These are phyloP conservation scores for Phytophthora pisi DNA, from an alignment of 352 stramenopile genomes.

Conservation along the genomic window DNA sequence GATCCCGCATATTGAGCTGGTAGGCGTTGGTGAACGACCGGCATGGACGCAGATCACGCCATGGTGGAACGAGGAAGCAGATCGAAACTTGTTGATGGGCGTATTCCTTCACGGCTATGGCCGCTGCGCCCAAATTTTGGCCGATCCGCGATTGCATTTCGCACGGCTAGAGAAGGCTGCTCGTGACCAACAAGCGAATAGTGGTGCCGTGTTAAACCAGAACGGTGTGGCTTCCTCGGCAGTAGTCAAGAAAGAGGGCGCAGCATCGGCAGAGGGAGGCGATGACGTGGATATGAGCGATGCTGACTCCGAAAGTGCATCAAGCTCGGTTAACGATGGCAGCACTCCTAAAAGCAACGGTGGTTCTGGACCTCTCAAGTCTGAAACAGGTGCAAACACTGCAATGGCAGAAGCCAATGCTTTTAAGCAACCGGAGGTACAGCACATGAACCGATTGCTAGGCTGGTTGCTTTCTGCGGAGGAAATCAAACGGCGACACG, in stretches of 20 bases:
- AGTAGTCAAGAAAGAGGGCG: conserved; percentile 26
- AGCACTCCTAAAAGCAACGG: conserved; percentile 36
- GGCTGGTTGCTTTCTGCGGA: conserved; percentile 87
- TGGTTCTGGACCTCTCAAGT: conserved; percentile 28
- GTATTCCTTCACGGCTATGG: conserved; percentile 89
- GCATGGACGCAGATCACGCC: conserved; percentile 83
- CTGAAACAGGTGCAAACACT: conserved; percentile 15
- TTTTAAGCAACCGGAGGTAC: conserved; percentile 89
- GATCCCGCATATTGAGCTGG: conserved; percentile 61
- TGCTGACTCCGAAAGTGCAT: conserved; percentile 54
- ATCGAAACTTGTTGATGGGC: conserved; percentile 79
- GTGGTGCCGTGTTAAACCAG: conserved; percentile 5
- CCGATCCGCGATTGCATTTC: conserved; percentile 78
- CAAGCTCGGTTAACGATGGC: conserved; percentile 45
- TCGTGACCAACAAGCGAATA: conserved; percentile 31
- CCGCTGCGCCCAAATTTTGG: conserved; percentile 82
- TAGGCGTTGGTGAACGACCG: conserved; percentile 76
- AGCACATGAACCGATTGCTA: conserved; percentile 89
- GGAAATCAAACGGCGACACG: conserved; percentile 84
- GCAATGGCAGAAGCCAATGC: conserved; percentile 34
- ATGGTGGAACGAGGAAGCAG: conserved; percentile 86
- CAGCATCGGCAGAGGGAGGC: conserved; percentile 12
- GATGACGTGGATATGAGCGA: conserved; percentile 48
- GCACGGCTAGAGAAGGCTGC: conserved; percentile 62
- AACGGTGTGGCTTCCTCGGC: conserved; percentile 2